Percentiles rank a stretch among this genome's conserved stretches.
Conservation (phyloP, 805 yeast genomes). For the Myxozyma neotropica region DNA sequence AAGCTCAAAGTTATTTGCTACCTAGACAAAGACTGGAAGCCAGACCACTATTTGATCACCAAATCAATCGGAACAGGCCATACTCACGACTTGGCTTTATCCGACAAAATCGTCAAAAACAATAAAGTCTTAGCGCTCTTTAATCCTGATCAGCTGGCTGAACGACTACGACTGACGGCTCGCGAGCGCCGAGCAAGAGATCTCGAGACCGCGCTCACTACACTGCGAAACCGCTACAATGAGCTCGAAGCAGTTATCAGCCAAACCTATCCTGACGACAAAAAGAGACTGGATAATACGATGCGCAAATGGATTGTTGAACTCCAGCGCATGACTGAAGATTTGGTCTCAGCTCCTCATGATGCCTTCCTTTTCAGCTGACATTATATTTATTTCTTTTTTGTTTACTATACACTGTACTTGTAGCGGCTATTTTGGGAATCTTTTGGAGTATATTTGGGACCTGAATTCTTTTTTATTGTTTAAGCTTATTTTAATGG, state of each 20-base stretch:
- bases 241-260: constrained; percentile 12
- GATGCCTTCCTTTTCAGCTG: constrained; percentile 14
- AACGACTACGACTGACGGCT: constrained; percentile 17
- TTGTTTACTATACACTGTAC: background rate
- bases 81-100: constrained; percentile 21
- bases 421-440: background rate
- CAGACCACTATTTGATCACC: constrained; percentile 16
- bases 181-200: constrained; percentile 19
- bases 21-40: constrained; percentile 22
- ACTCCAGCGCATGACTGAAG: constrained; percentile 5
- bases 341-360: constrained; percentile 2
- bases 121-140: constrained; percentile 16
- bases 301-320: constrained; percentile 26
- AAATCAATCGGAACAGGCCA: constrained; percentile 16
- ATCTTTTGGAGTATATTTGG: too few species aligned
- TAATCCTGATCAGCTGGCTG: constrained; percentile 15
- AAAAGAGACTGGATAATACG: constrained; percentile 18
- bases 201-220: constrained; percentile 14
- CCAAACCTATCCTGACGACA: constrained; percentile 11
- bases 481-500: too few species aligned
- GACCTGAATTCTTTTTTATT: too few species aligned
- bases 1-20: constrained; percentile 20
- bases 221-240: constrained; percentile 4
- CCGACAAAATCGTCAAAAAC: constrained; percentile 26
- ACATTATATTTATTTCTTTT: background rate